These are phyloP conservation scores for Candida endomychidarum DNA, from an alignment of 805 yeast species.

Conservation along the genomic window DNA sequence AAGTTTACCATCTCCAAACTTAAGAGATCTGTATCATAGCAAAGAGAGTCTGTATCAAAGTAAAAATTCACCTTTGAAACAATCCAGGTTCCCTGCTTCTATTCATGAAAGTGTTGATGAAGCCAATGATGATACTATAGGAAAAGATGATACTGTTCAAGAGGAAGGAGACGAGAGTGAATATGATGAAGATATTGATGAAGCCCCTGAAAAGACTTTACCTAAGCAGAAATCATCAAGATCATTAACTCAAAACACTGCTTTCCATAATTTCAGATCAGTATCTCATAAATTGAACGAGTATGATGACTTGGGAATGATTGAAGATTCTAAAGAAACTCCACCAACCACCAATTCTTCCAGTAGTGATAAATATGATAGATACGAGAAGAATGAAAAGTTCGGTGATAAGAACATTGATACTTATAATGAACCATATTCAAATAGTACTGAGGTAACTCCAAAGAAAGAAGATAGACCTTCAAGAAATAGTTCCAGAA, in stretches of 20 bases:
- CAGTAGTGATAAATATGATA: not conserved
- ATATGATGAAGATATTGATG: slow-evolving; percentile 6
- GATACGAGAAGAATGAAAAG: not conserved
- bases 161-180: slow-evolving; percentile 11
- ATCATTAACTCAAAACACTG: slow-evolving; percentile 36
- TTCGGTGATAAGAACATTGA: not conserved
- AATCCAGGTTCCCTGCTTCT: slow-evolving; percentile 3
- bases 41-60: slow-evolving; percentile 10
- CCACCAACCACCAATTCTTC: slow-evolving; percentile 3
- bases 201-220: slow-evolving; percentile 9
- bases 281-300: slow-evolving; percentile 6
- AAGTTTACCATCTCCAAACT: slow-evolving; percentile 14
- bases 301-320: slow-evolving; percentile 3
- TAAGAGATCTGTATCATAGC: slow-evolving; percentile 13
- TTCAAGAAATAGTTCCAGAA: slow-evolving; percentile 21
- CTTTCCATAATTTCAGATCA: slow-evolving; percentile 33
- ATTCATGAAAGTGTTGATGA: not conserved
- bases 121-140: not conserved
- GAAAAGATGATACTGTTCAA: not conserved
- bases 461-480: slow-evolving; percentile 2
- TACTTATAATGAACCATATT: too few species aligned
- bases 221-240: slow-evolving; percentile 21
- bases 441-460: not conserved
- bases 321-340: slow-evolving; percentile 7
- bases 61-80: slow-evolving; percentile 8